These are phyloP conservation scores for Leucosporidium yakuticum DNA, from an alignment of 768 basidiomycete genomes.

Conservation along the genomic window DNA sequence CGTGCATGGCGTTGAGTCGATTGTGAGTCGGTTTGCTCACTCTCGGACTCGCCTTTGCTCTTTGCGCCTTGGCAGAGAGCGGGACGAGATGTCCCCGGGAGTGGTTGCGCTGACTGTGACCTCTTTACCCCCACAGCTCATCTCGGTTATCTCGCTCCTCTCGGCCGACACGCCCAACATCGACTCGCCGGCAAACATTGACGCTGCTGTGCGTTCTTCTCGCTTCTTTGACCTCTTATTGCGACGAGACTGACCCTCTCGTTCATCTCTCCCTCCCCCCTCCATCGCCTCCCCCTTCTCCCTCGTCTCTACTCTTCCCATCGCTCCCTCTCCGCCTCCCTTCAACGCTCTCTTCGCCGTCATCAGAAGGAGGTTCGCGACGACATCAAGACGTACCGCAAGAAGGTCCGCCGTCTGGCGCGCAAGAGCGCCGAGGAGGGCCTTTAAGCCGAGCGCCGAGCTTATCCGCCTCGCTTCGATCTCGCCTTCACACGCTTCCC, in stretches of 20 bases:
- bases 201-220: conserved; percentile 59
- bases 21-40: conserved; percentile 53
- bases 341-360: background rate
- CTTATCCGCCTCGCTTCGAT: too few relatives aligned
- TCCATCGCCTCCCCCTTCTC: background rate
- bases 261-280: conserved; percentile 4
- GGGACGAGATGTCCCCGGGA: background rate
- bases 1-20: conserved; percentile 93
- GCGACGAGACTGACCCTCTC: background rate
- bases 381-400: conserved; percentile 59
- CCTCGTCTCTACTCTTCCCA: background rate
- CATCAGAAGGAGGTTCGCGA: conserved; percentile 53
- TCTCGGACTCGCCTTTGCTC: background rate
- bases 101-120: background rate
- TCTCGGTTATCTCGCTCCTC: conserved; percentile 92
- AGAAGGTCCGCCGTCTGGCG: conserved; percentile 87
- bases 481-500: too few relatives aligned
- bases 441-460: conserved; percentile 38
- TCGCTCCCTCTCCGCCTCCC: conserved; percentile 1
- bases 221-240: background rate
- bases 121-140: conserved; percentile 57
- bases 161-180: conserved; percentile 85
- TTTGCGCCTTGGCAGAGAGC: background rate
- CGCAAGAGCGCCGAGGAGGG: conserved; percentile 84
- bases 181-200: conserved; percentile 92